Evolutionary conservation across 176 grass and related monocot genomes (phyloP).

Genomic region (Oropetium thomaeum): DNA sequence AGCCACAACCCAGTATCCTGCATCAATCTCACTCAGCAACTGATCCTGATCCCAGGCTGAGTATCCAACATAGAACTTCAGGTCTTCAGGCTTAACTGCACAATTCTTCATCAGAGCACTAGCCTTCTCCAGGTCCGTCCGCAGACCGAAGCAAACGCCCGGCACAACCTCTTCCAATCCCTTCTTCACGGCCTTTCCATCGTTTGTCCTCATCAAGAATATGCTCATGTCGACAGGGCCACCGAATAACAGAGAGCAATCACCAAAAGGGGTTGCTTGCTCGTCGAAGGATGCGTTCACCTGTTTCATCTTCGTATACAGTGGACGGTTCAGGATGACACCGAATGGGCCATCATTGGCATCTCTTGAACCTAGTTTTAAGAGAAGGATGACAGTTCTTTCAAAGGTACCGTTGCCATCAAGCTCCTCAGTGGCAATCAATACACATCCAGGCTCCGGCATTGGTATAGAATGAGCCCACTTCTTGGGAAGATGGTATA

Average conservation of each 20-base stretch:
- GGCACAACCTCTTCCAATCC: slow-evolving; percentile 73
- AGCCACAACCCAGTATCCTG: slow-evolving; percentile 76
- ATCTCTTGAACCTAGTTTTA: slow-evolving; percentile 61
- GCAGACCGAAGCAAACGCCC: slow-evolving; percentile 60
- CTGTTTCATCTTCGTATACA: slow-evolving; percentile 78
- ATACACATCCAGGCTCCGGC: slow-evolving; percentile 72
- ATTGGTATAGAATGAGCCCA: slow-evolving; percentile 86
- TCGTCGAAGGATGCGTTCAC: slow-evolving; percentile 50
- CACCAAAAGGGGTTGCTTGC: slow-evolving; percentile 44
- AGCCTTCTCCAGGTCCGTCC: slow-evolving; percentile 64
- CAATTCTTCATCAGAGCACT: slow-evolving; percentile 51
- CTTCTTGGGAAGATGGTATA: slow-evolving; percentile 47
- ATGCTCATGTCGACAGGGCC: slow-evolving; percentile 74
- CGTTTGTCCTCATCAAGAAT: slow-evolving; percentile 54
- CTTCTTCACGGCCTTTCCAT: slow-evolving; percentile 41
- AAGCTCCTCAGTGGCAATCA: slow-evolving; percentile 83
- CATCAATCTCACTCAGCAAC: slow-evolving; percentile 69
- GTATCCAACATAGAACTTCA: slow-evolving; percentile 80
- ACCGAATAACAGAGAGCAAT: slow-evolving; percentile 74
- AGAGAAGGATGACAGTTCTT: slow-evolving; percentile 76
- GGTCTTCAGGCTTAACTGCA: slow-evolving; percentile 43
- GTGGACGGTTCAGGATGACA: slow-evolving; percentile 76
- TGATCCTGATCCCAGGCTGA: slow-evolving; percentile 80
- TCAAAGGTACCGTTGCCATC: slow-evolving; percentile 65
- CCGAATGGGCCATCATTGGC: slow-evolving; percentile 66